These are phyloP conservation scores for Phytophthora macrochlamydospora DNA, from an alignment of 352 stramenopile species.

Conservation along the genomic window DNA sequence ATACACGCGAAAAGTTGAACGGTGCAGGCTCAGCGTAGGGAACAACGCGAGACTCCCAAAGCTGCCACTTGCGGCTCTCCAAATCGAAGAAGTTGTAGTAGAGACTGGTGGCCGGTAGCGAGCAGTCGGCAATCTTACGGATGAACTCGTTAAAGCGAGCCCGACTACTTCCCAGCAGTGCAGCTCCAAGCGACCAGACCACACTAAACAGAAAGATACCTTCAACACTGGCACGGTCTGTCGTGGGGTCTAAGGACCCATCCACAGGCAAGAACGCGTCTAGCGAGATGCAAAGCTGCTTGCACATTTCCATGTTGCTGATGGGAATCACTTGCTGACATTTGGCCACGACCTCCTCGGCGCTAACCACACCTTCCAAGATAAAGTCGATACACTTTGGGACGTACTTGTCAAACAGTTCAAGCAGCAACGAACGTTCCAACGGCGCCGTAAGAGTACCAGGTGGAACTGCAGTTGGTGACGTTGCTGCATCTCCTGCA, in stretches of 20 bases:
- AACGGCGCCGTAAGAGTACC: slow-evolving; percentile 31
- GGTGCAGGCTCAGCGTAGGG: slow-evolving; percentile 92
- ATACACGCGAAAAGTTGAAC: slow-evolving; percentile 95
- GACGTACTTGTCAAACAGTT: slow-evolving; percentile 95
- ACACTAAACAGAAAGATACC: slow-evolving; percentile 94
- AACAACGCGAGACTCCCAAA: slow-evolving; percentile 86
- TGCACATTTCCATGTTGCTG: slow-evolving; percentile 95
- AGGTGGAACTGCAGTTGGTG: slow-evolving; percentile 5
- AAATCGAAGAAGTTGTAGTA: slow-evolving; percentile 93
- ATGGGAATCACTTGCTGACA: slow-evolving; percentile 93
- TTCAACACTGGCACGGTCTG: slow-evolving; percentile 80
- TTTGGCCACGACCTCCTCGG: slow-evolving; percentile 91
- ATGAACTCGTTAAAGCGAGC: slow-evolving; percentile 92
- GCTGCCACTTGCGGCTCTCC: slow-evolving; percentile 90
- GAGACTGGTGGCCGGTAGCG: slow-evolving; percentile 78
- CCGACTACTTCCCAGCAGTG: slow-evolving; percentile 80
- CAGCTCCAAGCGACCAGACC: slow-evolving; percentile 92
- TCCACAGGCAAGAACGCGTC: slow-evolving; percentile 86
- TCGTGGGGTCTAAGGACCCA: slow-evolving; percentile 45
- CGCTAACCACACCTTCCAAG: slow-evolving; percentile 87
- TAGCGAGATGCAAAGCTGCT: slow-evolving; percentile 93
- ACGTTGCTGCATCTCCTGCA: not conserved
- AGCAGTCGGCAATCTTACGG: slow-evolving; percentile 80
- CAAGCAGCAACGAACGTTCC: slow-evolving; percentile 64
- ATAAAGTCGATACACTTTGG: slow-evolving; percentile 93